Evolutionary conservation across 106 monocot genomes (phyloP).

Genomic region (Agapanthus africanus): DNA sequence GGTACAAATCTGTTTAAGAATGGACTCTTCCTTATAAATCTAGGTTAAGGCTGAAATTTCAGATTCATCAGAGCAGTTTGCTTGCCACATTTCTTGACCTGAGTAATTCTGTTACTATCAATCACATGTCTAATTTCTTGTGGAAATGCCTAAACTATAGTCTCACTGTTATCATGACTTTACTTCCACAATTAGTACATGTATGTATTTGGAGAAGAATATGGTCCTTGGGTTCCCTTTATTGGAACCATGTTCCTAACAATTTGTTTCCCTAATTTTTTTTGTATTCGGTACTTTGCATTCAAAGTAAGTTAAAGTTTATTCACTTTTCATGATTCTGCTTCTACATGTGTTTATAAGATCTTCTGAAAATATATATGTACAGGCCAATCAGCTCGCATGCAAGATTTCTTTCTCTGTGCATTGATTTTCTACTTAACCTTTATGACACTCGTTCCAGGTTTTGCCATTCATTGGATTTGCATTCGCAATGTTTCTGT

Average conservation of each 20-base stretch:
- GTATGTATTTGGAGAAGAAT: background rate
- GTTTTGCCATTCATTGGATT: constrained; percentile 68
- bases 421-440: background rate
- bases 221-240: too few species aligned
- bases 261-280: too few species aligned
- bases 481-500: constrained; percentile 75
- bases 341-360: background rate
- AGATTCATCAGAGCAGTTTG: background rate
- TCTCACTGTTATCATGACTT: background rate
- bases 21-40: background rate
- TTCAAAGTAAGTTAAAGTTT: background rate
- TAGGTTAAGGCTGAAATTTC: background rate
- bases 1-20: background rate
- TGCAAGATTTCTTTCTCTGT: background rate
- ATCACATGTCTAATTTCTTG: background rate
- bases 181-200: background rate
- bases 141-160: background rate
- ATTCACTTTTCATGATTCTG: background rate
- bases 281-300: background rate
- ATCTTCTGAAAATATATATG: background rate
- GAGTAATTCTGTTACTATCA: background rate
- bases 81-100: background rate
- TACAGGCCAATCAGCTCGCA: background rate
- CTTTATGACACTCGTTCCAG: constrained; percentile 30
- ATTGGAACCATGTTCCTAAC: too few species aligned